Percentiles rank a stretch among this genome's conserved stretches.
phyloP scores from a whole-genome alignment of 306 rosid species.

The Trichosanthes truncata region DNA sequence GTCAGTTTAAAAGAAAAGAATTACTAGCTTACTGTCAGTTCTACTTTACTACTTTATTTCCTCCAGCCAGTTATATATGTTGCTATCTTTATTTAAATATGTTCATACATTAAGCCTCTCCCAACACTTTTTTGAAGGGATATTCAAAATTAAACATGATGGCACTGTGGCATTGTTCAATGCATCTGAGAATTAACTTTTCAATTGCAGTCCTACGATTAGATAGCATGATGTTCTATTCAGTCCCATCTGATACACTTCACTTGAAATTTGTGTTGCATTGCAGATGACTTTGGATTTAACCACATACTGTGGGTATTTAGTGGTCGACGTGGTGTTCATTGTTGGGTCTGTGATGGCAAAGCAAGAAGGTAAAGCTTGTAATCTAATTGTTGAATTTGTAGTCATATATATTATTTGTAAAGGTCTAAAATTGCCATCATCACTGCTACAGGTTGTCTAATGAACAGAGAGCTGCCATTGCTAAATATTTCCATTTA shows the following conservation, averaged over 20 bases:
- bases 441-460: slow-evolving; percentile 44
- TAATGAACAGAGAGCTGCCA: slow-evolving; percentile 73
- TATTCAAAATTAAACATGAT: not conserved
- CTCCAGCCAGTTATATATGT: not conserved
- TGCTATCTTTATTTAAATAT: not conserved
- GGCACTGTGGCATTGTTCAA: not conserved
- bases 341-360: slow-evolving; percentile 92
- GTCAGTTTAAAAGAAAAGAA: not conserved
- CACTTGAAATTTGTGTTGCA: slow-evolving; percentile 21
- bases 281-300: slow-evolving; percentile 82
- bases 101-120: not conserved
- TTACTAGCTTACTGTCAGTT: not conserved
- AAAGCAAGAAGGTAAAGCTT: slow-evolving; percentile 69
- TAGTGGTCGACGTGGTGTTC: slow-evolving; percentile 97
- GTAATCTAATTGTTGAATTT: not conserved
- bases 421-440: slow-evolving; percentile 6
- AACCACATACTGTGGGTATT: slow-evolving; percentile 83
- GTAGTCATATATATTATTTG: not conserved
- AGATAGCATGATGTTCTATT: not conserved
- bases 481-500: slow-evolving; percentile 80
- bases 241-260: not conserved
- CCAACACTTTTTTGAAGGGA: not conserved
- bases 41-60: not conserved
- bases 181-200: not conserved
- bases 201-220: not conserved